Evolutionary conservation across 805 yeast genomes (phyloP).

Genomic region (Candida ipomoeae): DNA sequence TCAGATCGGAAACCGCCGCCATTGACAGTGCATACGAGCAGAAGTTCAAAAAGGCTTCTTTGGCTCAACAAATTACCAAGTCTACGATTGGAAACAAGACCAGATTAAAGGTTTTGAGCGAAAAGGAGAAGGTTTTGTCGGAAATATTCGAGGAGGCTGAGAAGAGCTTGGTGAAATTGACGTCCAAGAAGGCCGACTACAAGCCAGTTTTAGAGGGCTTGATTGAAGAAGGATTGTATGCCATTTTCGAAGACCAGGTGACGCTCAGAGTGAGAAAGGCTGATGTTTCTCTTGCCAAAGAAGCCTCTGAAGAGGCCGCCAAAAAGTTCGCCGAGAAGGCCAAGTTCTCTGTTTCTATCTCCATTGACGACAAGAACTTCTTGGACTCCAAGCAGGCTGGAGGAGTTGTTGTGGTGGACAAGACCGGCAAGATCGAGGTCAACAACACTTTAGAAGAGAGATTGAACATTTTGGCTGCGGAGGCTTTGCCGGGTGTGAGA

Average conservation of each 20-base stretch:
- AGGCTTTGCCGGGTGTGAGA: constrained; percentile 89
- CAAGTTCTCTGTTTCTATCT: constrained; percentile 51
- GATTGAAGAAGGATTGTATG: constrained; percentile 69
- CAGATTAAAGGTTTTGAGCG: constrained; percentile 81
- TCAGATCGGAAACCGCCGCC: constrained; percentile 84
- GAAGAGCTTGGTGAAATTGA: constrained; percentile 52
- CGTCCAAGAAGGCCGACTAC: constrained; percentile 57
- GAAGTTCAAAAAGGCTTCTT: constrained; percentile 83
- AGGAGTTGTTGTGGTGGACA: constrained; percentile 73
- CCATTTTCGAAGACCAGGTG: constrained; percentile 69
- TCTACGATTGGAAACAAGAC: constrained; percentile 95
- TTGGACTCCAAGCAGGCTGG: constrained; percentile 72
- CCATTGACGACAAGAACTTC: constrained; percentile 51
- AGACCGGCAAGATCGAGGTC: constrained; percentile 78
- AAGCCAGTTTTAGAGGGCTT: constrained; percentile 67
- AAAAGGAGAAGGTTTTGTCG: constrained; percentile 73
- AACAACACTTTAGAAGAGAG: constrained; percentile 95
- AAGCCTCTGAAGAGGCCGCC: constrained; percentile 58
- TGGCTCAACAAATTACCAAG: constrained; percentile 92
- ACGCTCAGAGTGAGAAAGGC: constrained; percentile 61
- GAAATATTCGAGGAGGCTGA: constrained; percentile 71
- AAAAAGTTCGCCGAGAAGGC: constrained; percentile 61
- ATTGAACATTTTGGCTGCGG: constrained; percentile 73
- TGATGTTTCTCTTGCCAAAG: constrained; percentile 58
- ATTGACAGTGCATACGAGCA: constrained; percentile 78